Conservation (phyloP, 768 basidiomycete genomes). For the Tricholomella constricta region DNA sequence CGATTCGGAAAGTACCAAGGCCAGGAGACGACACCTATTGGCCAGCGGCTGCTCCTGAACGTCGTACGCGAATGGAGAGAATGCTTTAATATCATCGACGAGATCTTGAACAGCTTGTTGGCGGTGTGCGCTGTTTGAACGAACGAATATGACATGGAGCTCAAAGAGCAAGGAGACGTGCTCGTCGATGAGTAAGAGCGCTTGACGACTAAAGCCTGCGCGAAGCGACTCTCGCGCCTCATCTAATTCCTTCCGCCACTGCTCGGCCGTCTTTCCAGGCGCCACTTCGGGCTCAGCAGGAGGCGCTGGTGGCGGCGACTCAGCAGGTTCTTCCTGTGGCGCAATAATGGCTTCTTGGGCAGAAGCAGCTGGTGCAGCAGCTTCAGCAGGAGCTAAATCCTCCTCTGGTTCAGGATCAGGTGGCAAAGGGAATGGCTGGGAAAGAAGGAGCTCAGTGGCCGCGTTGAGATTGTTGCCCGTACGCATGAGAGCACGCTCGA, state of each 20-base stretch:
- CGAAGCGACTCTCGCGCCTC: conserved; percentile 66
- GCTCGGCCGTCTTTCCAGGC: conserved; percentile 53
- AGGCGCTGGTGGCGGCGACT: conserved; percentile 23
- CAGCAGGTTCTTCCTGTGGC: conserved; percentile 23
- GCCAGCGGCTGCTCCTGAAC: conserved; percentile 75
- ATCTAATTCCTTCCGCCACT: conserved; percentile 68
- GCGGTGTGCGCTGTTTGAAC: conserved; percentile 57
- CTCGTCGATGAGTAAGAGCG: conserved; percentile 81
- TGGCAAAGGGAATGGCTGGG: conserved; percentile 77
- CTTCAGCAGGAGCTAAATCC: conserved; percentile 19
- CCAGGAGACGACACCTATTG: conserved; percentile 83
- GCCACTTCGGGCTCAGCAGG: conserved; percentile 13
- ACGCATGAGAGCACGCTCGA: conserved; percentile 79
- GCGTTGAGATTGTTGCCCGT: conserved; percentile 86
- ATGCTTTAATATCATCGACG: conserved; percentile 74
- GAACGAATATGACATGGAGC: conserved; percentile 79
- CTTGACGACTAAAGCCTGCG: conserved; percentile 62
- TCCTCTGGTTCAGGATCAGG: conserved; percentile 60
- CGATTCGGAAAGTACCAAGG: conserved; percentile 78
- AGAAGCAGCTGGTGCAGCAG: conserved; percentile 18
- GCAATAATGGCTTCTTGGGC: conserved; percentile 31
- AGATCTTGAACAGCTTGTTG: conserved; percentile 69
- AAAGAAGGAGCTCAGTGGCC: conserved; percentile 85
- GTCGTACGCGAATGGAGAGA: conserved; percentile 65
- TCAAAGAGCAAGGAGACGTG: conserved; percentile 90